phyloP scores from a whole-genome alignment of 768 basidiomycete species.

The Cytidiella melzeri region DNA sequence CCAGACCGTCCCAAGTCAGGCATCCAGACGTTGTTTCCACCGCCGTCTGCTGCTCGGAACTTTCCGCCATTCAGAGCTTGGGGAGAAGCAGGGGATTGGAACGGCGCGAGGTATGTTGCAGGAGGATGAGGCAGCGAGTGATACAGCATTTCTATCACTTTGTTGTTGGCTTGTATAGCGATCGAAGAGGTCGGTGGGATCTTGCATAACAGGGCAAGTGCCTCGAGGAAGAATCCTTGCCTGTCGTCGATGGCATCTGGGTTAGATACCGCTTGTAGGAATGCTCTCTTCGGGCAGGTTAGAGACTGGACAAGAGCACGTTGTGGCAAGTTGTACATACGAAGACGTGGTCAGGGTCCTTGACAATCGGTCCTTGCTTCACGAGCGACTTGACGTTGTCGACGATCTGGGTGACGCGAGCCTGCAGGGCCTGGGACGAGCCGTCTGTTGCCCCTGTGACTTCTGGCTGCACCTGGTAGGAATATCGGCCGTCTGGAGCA shows the following conservation, averaged over 20 bases:
- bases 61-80: background rate
- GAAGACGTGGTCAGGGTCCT: slow-evolving; percentile 9
- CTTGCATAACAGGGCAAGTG: slow-evolving; percentile 12
- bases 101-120: slow-evolving; percentile 15
- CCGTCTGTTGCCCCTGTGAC: background rate
- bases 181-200: slow-evolving; percentile 6
- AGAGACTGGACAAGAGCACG: background rate
- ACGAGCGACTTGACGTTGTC: slow-evolving; percentile 7
- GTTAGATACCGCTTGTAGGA: slow-evolving; percentile 10
- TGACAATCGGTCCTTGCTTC: slow-evolving; percentile 13
- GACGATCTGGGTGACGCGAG: slow-evolving; percentile 20
- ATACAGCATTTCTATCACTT: slow-evolving; percentile 20
- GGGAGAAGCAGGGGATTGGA: background rate
- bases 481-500: slow-evolving; percentile 41
- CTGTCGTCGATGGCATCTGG: slow-evolving; percentile 37
- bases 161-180: slow-evolving; percentile 11
- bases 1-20: slow-evolving; percentile 46
- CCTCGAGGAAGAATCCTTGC: slow-evolving; percentile 21
- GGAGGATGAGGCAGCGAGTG: slow-evolving; percentile 29
- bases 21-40: slow-evolving; percentile 39
- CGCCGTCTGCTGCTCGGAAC: slow-evolving; percentile 45
- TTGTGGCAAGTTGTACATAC: slow-evolving; percentile 5
- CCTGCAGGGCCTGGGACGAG: background rate
- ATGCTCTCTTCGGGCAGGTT: slow-evolving; percentile 1
- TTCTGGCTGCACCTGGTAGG: slow-evolving; percentile 29